Percentiles rank a stretch among this genome's conserved stretches.
Conservation (phyloP, 306 rosid genomes). For the Gynostemma pentaphyllum region DNA sequence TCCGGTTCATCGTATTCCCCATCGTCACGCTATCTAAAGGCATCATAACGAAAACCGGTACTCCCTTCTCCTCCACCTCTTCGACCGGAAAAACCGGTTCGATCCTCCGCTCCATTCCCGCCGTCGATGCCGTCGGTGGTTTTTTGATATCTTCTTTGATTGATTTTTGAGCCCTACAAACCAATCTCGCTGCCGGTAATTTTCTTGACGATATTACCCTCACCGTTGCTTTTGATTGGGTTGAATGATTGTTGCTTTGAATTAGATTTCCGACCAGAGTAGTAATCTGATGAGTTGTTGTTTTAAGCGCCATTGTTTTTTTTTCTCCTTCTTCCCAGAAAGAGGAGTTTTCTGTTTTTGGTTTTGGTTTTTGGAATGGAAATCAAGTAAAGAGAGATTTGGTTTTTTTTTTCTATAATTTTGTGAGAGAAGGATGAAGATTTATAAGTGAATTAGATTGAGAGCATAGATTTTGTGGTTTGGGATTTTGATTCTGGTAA, state of each 20-base stretch:
- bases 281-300: not conserved
- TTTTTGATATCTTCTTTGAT: not conserved
- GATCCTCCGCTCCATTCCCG: conserved; percentile 17
- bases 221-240: not conserved
- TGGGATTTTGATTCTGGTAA: too few relatives aligned
- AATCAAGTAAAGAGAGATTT: too few relatives aligned
- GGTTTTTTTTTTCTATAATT: too few relatives aligned
- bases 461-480: too few relatives aligned
- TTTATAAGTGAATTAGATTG: too few relatives aligned
- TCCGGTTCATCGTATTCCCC: conserved; percentile 58
- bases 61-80: conserved; percentile 28
- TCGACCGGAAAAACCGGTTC: conserved; percentile 21
- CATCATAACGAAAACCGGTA: conserved; percentile 94
- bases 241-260: not conserved
- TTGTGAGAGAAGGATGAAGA: too few relatives aligned
- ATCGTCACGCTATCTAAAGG: conserved; percentile 75
- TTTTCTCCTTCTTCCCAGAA: not conserved
- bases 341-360: not conserved
- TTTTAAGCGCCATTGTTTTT: not conserved
- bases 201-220: too few relatives aligned
- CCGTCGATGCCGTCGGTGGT: conserved; percentile 27
- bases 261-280: not conserved
- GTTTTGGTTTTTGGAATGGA: too few relatives aligned
- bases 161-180: not conserved
- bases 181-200: not conserved